These are phyloP conservation scores for Puya raimondii DNA, from an alignment of 176 grass and related monocot species.

Conservation along the genomic window DNA sequence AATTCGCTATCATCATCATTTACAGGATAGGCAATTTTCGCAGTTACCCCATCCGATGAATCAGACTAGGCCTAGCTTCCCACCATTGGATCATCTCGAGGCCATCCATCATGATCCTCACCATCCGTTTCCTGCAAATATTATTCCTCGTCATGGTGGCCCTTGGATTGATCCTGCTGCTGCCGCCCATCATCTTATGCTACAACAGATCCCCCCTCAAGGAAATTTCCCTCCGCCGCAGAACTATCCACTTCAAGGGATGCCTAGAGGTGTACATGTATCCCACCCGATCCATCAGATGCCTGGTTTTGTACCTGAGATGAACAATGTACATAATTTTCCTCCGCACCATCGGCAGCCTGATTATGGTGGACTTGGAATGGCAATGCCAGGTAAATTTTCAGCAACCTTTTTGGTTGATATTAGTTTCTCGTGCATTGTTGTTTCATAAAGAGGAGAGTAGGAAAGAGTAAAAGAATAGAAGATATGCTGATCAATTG, in stretches of 20 bases:
- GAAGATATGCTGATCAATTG: too few relatives aligned
- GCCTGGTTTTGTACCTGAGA: slow-evolving; percentile 61
- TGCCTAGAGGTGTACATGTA: slow-evolving; percentile 57
- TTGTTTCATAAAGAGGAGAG: neutral
- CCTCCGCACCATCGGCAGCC: slow-evolving; percentile 59
- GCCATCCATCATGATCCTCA: slow-evolving; percentile 41
- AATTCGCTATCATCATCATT: slow-evolving; percentile 27
- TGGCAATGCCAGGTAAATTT: slow-evolving; percentile 59
- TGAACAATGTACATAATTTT: slow-evolving; percentile 68
- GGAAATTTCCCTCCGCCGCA: slow-evolving; percentile 35
- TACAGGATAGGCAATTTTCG: slow-evolving; percentile 47
- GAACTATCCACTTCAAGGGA: slow-evolving; percentile 26
- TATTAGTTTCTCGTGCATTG: slow-evolving; percentile 11
- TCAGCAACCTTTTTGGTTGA: slow-evolving; percentile 16
- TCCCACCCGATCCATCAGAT: slow-evolving; percentile 54
- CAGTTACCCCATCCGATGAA: slow-evolving; percentile 35
- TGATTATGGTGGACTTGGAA: slow-evolving; percentile 54
- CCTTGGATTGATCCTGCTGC: slow-evolving; percentile 16
- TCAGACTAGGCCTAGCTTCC: neutral
- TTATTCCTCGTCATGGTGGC: slow-evolving; percentile 35
- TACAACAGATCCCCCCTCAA: slow-evolving; percentile 50
- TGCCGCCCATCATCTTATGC: slow-evolving; percentile 53
- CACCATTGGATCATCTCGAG: slow-evolving; percentile 14
- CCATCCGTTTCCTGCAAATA: slow-evolving; percentile 44
- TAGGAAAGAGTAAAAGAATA: too few relatives aligned